Conservation (phyloP, 176 grass and related monocot species). For the Alloteropsis semialata region DNA sequence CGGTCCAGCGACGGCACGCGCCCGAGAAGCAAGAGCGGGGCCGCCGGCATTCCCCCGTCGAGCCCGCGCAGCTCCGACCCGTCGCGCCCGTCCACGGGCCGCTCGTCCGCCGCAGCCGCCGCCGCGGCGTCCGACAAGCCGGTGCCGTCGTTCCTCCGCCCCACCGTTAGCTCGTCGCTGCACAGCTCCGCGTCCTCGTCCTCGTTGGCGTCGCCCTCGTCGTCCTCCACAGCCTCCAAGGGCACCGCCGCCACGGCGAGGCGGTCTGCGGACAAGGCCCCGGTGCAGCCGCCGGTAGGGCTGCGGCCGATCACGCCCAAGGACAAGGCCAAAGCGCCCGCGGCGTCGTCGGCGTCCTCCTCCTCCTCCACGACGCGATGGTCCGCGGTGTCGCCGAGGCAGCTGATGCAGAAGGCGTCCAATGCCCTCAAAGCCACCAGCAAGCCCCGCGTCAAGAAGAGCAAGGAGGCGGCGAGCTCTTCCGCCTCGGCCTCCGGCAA, state of each 20-base stretch:
- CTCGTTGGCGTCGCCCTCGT: background rate
- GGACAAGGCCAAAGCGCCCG: constrained; percentile 23
- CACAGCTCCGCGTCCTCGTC: constrained; percentile 37
- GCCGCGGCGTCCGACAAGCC: constrained; percentile 31
- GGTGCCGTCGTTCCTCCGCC: constrained; percentile 51
- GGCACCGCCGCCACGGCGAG: background rate
- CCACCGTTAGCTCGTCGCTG: constrained; percentile 54
- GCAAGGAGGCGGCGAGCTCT: background rate
- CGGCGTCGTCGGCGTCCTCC: background rate
- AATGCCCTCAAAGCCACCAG: constrained; percentile 33
- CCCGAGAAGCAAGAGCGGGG: constrained; percentile 34
- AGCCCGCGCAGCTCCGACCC: constrained; percentile 24
- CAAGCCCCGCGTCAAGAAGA: constrained; percentile 23
- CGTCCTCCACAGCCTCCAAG: constrained; percentile 10
- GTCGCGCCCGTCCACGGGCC: background rate
- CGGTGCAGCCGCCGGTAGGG: background rate
- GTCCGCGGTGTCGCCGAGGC: constrained; percentile 38
- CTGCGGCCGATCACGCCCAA: constrained; percentile 19
- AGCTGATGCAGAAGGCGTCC: constrained; percentile 53
- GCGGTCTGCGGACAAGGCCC: constrained; percentile 25
- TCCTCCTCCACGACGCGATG: constrained; percentile 43
- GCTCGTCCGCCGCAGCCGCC: background rate
- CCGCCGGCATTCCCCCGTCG: constrained; percentile 9
- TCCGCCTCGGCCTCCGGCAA: background rate
- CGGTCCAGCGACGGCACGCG: constrained; percentile 46